Evolutionary conservation across 148 eudicot genomes (phyloP).

Genomic region (Gaultheria prostrata): DNA sequence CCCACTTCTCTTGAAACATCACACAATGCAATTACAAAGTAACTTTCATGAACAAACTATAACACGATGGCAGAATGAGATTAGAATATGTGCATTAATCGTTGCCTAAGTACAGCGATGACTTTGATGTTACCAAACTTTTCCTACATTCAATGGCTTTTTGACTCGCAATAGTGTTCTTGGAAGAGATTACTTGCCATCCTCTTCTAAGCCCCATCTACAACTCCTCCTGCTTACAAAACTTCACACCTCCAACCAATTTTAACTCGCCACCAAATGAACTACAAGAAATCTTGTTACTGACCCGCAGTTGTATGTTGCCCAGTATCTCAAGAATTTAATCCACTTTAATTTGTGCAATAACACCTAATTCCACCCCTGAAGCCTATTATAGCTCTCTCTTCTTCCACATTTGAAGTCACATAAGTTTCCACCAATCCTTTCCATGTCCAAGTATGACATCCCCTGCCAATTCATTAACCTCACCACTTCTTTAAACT

Average conservation of each 20-base stretch:
- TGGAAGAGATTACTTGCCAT: neutral
- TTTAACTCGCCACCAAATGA: neutral
- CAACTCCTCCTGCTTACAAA: neutral
- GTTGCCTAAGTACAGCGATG: neutral
- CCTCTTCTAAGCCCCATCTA: conserved; percentile 2
- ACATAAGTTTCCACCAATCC: conserved; percentile 1
- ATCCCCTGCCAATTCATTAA: neutral
- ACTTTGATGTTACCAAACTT: neutral
- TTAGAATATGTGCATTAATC: neutral
- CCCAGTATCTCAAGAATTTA: neutral
- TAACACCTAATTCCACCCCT: neutral
- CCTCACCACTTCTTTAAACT: neutral
- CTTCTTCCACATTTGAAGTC: neutral
- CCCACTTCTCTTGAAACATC: neutral
- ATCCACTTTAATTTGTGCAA: neutral
- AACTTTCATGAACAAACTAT: conserved; percentile 1
- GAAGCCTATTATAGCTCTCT: neutral
- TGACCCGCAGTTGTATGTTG: neutral
- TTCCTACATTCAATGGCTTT: neutral
- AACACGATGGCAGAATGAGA: neutral
- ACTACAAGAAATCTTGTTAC: neutral
- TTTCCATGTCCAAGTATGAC: neutral
- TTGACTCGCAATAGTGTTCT: neutral
- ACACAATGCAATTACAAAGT: neutral
- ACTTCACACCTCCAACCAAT: conserved; percentile 1